Evolutionary conservation across 2,329 filamentous ascomycete species (phyloP).

Genomic region (Dichotomopilus funicola): DNA sequence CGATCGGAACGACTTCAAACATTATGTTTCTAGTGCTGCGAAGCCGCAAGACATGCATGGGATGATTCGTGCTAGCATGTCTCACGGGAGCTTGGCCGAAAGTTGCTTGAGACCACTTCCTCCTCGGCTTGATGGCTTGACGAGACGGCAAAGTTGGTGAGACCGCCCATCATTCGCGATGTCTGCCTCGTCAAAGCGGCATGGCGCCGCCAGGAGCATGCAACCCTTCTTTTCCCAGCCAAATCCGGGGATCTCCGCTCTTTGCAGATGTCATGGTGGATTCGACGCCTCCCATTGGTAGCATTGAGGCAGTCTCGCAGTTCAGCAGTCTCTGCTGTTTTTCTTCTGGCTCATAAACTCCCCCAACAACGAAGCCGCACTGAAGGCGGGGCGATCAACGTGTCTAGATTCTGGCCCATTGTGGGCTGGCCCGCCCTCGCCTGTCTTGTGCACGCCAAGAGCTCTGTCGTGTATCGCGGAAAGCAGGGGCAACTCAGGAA

Average conservation of each 20-base stretch:
- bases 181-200: slow-evolving; percentile 6
- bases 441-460: slow-evolving; percentile 6
- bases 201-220: slow-evolving; percentile 12
- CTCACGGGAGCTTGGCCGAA: background rate
- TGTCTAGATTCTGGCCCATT: slow-evolving; percentile 3
- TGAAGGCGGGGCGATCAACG: background rate
- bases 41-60: background rate
- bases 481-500: background rate
- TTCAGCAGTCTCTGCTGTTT: background rate
- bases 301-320: background rate
- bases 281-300: slow-evolving; percentile 13
- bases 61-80: background rate
- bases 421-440: background rate
- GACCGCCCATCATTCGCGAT: no score
- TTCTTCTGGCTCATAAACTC: background rate
- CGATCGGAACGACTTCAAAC: background rate
- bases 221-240: slow-evolving; percentile 3
- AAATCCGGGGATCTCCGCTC: slow-evolving; percentile 3
- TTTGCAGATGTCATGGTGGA: background rate
- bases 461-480: slow-evolving; percentile 4
- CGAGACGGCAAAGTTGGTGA: background rate
- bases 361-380: background rate
- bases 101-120: background rate
- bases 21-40: background rate
- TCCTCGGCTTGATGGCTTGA: background rate